phyloP scores from a whole-genome alignment of 495 filamentous ascomycete genomes.

The Podospora tetraspora region DNA sequence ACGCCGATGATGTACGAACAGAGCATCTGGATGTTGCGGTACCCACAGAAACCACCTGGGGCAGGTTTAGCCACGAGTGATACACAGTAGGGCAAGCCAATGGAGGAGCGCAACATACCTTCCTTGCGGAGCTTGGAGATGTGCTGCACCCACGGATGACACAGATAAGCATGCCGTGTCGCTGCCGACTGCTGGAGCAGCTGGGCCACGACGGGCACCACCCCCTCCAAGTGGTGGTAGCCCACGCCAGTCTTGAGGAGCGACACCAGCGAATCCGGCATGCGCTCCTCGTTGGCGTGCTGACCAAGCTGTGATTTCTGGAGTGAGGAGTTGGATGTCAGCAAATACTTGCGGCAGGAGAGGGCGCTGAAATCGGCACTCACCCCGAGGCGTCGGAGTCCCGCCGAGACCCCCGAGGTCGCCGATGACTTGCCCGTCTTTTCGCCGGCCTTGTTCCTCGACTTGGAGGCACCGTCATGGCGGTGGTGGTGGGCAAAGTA shows the following conservation, averaged over 20 bases:
- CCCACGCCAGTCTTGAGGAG: constrained; percentile 60
- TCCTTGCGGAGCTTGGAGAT: constrained; percentile 75
- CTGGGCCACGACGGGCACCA: constrained; percentile 69
- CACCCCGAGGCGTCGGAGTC: background rate
- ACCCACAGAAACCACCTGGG: constrained; percentile 88
- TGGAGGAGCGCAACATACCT: constrained; percentile 29
- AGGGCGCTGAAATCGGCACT: background rate
- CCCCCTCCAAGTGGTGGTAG: constrained; percentile 52
- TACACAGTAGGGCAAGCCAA: background rate
- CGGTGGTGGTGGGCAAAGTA: constrained; percentile 2
- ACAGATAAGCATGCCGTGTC: constrained; percentile 69
- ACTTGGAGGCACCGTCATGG: constrained; percentile 1
- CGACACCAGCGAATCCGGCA: constrained; percentile 74
- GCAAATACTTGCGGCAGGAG: background rate
- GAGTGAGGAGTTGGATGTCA: background rate
- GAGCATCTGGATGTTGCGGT: constrained; percentile 94
- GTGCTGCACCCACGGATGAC: constrained; percentile 69
- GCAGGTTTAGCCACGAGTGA: background rate
- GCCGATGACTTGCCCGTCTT: constrained; percentile 2
- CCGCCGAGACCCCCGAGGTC: background rate
- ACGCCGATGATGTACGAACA: constrained; percentile 67
- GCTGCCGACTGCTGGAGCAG: constrained; percentile 62
- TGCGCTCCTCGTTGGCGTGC: constrained; percentile 78
- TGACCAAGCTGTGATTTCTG: constrained; percentile 68
- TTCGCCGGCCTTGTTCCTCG: constrained; percentile 15